These are phyloP conservation scores for Euphrasia confusa DNA, from an alignment of 257 asterid species.

Conservation along the genomic window DNA sequence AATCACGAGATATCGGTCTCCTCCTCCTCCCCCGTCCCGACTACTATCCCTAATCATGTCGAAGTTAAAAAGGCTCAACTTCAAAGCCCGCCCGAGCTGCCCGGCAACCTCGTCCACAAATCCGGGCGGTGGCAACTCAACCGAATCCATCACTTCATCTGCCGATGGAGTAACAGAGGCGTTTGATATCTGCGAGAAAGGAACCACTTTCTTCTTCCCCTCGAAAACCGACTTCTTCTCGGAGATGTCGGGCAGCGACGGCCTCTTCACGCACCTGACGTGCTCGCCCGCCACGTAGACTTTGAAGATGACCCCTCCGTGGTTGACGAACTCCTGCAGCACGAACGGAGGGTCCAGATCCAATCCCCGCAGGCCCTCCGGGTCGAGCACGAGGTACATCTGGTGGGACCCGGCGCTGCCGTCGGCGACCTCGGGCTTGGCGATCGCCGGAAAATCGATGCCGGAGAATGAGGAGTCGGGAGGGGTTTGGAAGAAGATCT, in stretches of 20 bases:
- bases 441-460: conserved; percentile 55
- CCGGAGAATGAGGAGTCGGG: conserved; percentile 21
- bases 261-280: conserved; percentile 61
- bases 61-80: conserved; percentile 72
- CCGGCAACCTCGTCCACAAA: conserved; percentile 55
- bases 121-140: conserved; percentile 51
- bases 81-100: conserved; percentile 51
- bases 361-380: conserved; percentile 44
- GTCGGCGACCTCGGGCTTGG: conserved; percentile 55
- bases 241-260: conserved; percentile 60
- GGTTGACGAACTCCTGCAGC: conserved; percentile 81
- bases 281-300: conserved; percentile 74
- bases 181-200: conserved; percentile 79
- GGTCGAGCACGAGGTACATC: conserved; percentile 53
- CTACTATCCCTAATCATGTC: conserved; percentile 68
- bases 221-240: conserved; percentile 28
- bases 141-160: conserved; percentile 39
- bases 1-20: conserved; percentile 58
- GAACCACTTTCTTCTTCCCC: conserved; percentile 28
- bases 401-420: conserved; percentile 67
- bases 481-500: conserved; percentile 42
- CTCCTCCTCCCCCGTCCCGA: conserved; percentile 25
- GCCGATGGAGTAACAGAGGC: conserved; percentile 23
- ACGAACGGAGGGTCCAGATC: conserved; percentile 48
- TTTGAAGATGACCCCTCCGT: conserved; percentile 82